These are phyloP conservation scores for Emmonsia crescens DNA, from an alignment of 2,329 filamentous ascomycete species.

Conservation along the genomic window DNA sequence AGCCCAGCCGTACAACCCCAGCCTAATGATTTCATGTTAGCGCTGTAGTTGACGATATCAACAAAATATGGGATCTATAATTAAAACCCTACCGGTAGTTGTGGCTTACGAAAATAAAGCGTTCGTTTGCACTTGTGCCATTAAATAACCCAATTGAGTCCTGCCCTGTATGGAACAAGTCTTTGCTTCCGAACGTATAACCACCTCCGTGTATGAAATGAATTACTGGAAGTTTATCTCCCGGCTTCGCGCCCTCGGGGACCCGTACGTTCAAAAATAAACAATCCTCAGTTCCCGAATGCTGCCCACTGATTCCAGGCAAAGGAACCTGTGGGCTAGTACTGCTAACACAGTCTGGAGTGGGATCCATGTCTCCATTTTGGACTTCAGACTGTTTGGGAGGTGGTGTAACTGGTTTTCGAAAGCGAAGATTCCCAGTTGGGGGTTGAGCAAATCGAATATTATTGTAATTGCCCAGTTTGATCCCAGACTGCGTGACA, in stretches of 20 bases:
- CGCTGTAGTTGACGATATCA: neutral
- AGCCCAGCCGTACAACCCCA: constrained; percentile 3
- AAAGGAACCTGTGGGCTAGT: neutral
- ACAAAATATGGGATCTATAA: neutral
- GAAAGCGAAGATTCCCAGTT: constrained; percentile 6
- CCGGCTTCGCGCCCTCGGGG: constrained; percentile 3
- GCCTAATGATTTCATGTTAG: neutral
- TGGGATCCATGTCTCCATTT: constrained; percentile 1
- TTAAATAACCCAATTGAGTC: constrained; percentile 5
- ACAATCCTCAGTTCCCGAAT: constrained; percentile 8
- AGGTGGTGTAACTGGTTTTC: constrained; percentile 7
- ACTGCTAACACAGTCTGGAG: constrained; percentile 9
- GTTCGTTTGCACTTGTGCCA: neutral
- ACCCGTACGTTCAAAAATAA: constrained; percentile 9
- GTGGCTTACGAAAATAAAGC: constrained; percentile 5
- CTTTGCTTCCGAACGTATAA: constrained; percentile 6
- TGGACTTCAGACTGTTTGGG: constrained; percentile 4
- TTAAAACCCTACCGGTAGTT: constrained; percentile 5
- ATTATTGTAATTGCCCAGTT: constrained; percentile 10
- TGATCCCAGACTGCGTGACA: constrained; percentile 4
- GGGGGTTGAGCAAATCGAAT: constrained; percentile 14
- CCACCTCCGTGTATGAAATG: constrained; percentile 6
- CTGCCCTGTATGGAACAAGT: neutral
- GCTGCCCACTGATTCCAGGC: neutral
- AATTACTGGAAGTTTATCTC: constrained; percentile 7